phyloP scores from a whole-genome alignment of 2,329 filamentous ascomycete genomes.

The Neopestalotiopsis sp. region DNA sequence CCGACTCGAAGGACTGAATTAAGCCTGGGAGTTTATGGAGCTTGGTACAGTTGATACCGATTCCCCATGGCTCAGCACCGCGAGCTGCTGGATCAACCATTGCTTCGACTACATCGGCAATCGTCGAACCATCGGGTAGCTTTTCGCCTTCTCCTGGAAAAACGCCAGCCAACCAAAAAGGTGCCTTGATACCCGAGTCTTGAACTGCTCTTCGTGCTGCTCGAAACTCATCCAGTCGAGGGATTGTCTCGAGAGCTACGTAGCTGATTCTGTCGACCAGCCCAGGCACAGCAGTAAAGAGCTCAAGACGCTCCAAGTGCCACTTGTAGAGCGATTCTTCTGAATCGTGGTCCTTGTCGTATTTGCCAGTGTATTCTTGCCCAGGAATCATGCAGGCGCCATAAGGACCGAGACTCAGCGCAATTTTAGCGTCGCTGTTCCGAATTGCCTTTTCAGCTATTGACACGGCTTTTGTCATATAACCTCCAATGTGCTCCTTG shows the following conservation, averaged over 20 bases:
- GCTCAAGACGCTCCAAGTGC: conserved; percentile 59
- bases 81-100: conserved; percentile 29
- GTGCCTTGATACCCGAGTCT: conserved; percentile 35
- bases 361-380: conserved; percentile 68
- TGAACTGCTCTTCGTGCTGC: conserved; percentile 53
- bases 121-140: conserved; percentile 62
- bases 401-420: conserved; percentile 69
- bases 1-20: conserved; percentile 59
- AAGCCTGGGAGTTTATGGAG: conserved; percentile 64
- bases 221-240: conserved; percentile 64
- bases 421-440: conserved; percentile 43
- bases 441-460: conserved; percentile 45
- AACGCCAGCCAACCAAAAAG: conserved; percentile 69
- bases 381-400: conserved; percentile 70
- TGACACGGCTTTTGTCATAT: conserved; percentile 49
- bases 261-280: conserved; percentile 52
- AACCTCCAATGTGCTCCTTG: conserved; percentile 43
- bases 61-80: conserved; percentile 56
- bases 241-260: conserved; percentile 71
- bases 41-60: conserved; percentile 75
- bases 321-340: conserved; percentile 55
- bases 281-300: conserved; percentile 51
- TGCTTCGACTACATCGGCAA: conserved; percentile 45
- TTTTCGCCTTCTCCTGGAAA: conserved; percentile 60
- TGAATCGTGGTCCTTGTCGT: conserved; percentile 55